phyloP scores from a whole-genome alignment of 2,329 filamentous ascomycete species.

The Paraphoma sp. region DNA sequence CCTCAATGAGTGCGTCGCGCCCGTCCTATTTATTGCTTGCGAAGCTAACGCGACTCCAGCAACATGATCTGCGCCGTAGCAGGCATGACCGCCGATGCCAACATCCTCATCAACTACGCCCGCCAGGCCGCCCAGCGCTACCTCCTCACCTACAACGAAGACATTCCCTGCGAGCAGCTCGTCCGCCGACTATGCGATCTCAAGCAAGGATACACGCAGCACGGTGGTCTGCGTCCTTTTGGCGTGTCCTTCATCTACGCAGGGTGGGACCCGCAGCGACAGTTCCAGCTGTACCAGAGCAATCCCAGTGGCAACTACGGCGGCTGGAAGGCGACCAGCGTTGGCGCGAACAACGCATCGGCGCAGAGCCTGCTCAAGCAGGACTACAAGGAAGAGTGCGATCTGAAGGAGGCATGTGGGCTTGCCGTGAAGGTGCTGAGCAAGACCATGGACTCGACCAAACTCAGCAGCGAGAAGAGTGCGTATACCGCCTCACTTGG shows the following conservation, averaged over 20 bases:
- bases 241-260: slow-evolving; percentile 99
- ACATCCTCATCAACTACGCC: slow-evolving; percentile 99
- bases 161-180: slow-evolving; percentile 98
- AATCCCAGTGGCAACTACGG: slow-evolving; percentile 99
- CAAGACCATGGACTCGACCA: slow-evolving; percentile 99
- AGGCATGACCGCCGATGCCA: slow-evolving; percentile 98
- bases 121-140: slow-evolving; percentile 96
- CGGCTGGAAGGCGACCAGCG: slow-evolving; percentile 98
- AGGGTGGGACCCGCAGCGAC: slow-evolving; percentile 91
- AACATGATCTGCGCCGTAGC: slow-evolving; percentile 99
- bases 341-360: slow-evolving; percentile 96
- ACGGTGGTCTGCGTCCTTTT: slow-evolving; percentile 96
- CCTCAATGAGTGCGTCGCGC: slow-evolving; percentile 83
- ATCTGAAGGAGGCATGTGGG: slow-evolving; percentile 92
- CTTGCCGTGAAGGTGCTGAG: slow-evolving; percentile 98
- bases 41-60: slow-evolving; percentile 57
- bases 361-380: slow-evolving; percentile 97
- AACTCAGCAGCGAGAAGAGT: slow-evolving; percentile 99
- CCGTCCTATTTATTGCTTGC: neutral
- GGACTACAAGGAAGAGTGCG: slow-evolving; percentile 99
- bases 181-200: slow-evolving; percentile 95
- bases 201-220: slow-evolving; percentile 99
- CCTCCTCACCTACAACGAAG: slow-evolving; percentile 99
- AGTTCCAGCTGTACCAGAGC: slow-evolving; percentile 99
- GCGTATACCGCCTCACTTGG: slow-evolving; percentile 51